Conservation (phyloP, 1,139 yeast species). For the Yamadazyma atmosphaerica region DNA sequence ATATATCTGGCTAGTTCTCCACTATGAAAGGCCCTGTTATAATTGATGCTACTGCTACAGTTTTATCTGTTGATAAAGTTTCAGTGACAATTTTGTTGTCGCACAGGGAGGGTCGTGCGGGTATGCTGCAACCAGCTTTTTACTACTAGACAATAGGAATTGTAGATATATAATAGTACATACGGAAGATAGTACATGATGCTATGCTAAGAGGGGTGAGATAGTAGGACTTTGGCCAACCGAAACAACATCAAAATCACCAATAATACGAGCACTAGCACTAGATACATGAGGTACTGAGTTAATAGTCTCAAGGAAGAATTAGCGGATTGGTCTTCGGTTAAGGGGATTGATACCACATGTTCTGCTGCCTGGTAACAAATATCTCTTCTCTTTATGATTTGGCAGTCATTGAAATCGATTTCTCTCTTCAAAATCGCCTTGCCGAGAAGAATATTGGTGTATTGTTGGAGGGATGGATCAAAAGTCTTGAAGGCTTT, state of each 20-base stretch:
- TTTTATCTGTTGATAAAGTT: no score
- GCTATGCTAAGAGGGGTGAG: no score
- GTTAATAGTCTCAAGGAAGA: slow-evolving; percentile 21
- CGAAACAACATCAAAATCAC: slow-evolving; percentile 24
- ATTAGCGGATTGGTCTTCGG: slow-evolving; percentile 27
- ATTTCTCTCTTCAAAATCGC: slow-evolving; percentile 43
- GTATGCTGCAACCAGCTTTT: no score
- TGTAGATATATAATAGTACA: no score
- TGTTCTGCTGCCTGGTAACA: slow-evolving; percentile 47
- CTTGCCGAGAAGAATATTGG: slow-evolving; percentile 39
- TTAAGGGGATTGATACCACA: slow-evolving; percentile 44
- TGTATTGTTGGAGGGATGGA: slow-evolving; percentile 37
- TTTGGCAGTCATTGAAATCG: slow-evolving; percentile 29
- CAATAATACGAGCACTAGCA: slow-evolving; percentile 22
- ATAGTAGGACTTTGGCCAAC: slow-evolving; percentile 21
- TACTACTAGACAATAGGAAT: no score
- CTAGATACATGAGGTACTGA: slow-evolving; percentile 23
- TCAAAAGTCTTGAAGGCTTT: slow-evolving; percentile 35
- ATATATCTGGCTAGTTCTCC: no score
- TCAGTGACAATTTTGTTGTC: no score
- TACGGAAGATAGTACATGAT: no score
- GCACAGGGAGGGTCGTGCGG: no score
- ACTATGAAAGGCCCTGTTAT: no score
- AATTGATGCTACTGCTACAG: no score
- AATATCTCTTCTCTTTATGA: slow-evolving; percentile 38